Percentiles rank a stretch among this genome's conserved stretches.
Evolutionary conservation across 306 rosid genomes (phyloP).

Genomic region (Castanea mollissima): DNA sequence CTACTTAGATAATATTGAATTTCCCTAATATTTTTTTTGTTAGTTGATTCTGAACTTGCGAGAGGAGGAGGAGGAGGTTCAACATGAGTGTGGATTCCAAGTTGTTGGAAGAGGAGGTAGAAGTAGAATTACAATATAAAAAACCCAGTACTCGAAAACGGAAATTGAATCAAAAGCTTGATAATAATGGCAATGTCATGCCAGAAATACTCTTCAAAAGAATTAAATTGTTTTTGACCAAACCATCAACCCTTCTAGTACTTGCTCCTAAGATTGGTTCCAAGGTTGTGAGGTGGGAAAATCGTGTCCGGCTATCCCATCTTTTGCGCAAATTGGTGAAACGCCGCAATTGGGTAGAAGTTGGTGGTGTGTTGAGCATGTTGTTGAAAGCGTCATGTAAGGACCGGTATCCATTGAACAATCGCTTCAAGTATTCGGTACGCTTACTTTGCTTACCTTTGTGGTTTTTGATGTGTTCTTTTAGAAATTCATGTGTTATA

Average conservation of each 20-base stretch:
- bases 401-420: constrained; percentile 41
- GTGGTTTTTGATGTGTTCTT: neutral
- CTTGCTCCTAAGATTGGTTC: constrained; percentile 47
- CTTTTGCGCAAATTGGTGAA: constrained; percentile 41
- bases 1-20: too few species aligned
- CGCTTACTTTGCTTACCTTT: neutral
- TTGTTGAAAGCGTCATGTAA: constrained; percentile 48
- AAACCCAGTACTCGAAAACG: constrained; percentile 6
- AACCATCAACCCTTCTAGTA: constrained; percentile 51
- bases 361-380: constrained; percentile 62
- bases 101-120: neutral
- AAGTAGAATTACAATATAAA: neutral
- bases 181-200: neutral
- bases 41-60: too few species aligned
- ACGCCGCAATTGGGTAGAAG: constrained; percentile 59
- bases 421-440: constrained; percentile 70
- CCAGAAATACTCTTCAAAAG: constrained; percentile 33
- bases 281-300: constrained; percentile 41
- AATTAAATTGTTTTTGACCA: constrained; percentile 41
- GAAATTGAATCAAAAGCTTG: constrained; percentile 14
- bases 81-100: neutral
- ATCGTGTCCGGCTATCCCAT: constrained; percentile 37
- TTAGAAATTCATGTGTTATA: neutral
- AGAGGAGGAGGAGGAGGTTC: neutral
- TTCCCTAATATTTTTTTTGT: too few species aligned